phyloP scores from a whole-genome alignment of 129 eudicot genomes.

The Helianthus tuberosus region DNA sequence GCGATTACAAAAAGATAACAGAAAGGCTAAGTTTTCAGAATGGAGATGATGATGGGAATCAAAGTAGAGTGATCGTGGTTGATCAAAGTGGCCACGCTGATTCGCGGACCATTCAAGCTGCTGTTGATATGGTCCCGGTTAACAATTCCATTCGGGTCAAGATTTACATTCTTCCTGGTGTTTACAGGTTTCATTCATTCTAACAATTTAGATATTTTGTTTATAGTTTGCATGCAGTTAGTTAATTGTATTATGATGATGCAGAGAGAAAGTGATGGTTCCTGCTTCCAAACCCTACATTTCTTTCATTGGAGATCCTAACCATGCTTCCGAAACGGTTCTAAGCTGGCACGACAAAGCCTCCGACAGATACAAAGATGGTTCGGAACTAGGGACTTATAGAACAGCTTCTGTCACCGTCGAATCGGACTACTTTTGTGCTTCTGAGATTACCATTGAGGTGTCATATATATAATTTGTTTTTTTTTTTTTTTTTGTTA shows the following conservation, averaged over 20 bases:
- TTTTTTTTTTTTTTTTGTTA: too few relatives aligned
- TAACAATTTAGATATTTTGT: background rate
- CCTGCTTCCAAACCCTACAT: conserved; percentile 79
- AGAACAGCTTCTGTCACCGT: conserved; percentile 6
- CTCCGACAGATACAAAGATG: too few relatives aligned
- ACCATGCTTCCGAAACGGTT: conserved; percentile 48
- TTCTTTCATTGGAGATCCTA: conserved; percentile 70
- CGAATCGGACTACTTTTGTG: conserved; percentile 80
- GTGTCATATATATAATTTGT: too few relatives aligned
- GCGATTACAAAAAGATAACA: conserved; percentile 5
- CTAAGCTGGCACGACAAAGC: conserved; percentile 59
- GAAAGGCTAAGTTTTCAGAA: conserved; percentile 9
- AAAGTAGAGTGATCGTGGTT: conserved; percentile 56
- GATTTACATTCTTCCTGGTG: conserved; percentile 80
- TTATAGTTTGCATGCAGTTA: background rate
- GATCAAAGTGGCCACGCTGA: conserved; percentile 69
- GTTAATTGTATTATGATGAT: background rate
- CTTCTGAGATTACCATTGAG: conserved; percentile 40
- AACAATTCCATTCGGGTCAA: conserved; percentile 59
- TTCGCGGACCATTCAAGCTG: conserved; percentile 69
- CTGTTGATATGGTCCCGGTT: conserved; percentile 74
- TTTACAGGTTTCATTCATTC: conserved; percentile 57
- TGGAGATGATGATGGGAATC: conserved; percentile 19
- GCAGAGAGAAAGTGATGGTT: conserved; percentile 75
- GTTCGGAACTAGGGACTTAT: too few relatives aligned